Evolutionary conservation across 805 yeast species (phyloP).

Genomic region (Sugiyamaella chiloensis): DNA sequence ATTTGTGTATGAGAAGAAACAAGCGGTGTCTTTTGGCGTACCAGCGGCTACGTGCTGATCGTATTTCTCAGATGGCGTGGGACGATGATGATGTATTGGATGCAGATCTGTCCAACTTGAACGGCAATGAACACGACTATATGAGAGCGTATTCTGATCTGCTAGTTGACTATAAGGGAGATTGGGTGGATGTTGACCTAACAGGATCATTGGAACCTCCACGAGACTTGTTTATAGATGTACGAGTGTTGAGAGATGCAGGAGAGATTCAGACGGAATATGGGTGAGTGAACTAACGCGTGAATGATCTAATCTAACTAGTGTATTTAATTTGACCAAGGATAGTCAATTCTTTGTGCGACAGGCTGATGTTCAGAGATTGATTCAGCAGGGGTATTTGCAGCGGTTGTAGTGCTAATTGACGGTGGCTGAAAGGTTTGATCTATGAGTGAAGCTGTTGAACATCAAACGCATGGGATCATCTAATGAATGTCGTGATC

Average conservation of each 20-base stretch:
- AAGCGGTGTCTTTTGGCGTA: slow-evolving; percentile 88
- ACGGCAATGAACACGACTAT: slow-evolving; percentile 79
- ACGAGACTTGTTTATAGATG: slow-evolving; percentile 86
- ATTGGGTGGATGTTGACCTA: slow-evolving; percentile 77
- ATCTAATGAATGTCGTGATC: too few species aligned
- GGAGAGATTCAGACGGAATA: slow-evolving; percentile 98
- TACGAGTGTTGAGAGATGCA: slow-evolving; percentile 86
- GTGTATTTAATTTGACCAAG: slow-evolving; percentile 83
- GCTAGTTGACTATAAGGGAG: slow-evolving; percentile 71
- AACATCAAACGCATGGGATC: too few species aligned
- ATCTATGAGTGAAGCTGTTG: background rate
- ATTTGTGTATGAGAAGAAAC: slow-evolving; percentile 77
- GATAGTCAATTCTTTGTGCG: slow-evolving; percentile 94
- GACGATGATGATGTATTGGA: slow-evolving; percentile 36
- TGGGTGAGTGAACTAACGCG: slow-evolving; percentile 44
- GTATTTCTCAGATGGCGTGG: slow-evolving; percentile 71
- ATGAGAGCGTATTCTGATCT: slow-evolving; percentile 65
- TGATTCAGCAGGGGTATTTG: slow-evolving; percentile 90
- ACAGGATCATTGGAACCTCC: slow-evolving; percentile 93
- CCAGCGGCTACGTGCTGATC: slow-evolving; percentile 65
- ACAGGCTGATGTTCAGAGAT: slow-evolving; percentile 88
- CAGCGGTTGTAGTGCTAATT: slow-evolving; percentile 56
- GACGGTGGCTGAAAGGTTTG: too few species aligned
- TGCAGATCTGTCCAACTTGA: slow-evolving; percentile 45
- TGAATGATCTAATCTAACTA: slow-evolving; percentile 7